Base-by-base conservation (phyloP, 345 rosid genomes). In the Firmiana major region DNA sequence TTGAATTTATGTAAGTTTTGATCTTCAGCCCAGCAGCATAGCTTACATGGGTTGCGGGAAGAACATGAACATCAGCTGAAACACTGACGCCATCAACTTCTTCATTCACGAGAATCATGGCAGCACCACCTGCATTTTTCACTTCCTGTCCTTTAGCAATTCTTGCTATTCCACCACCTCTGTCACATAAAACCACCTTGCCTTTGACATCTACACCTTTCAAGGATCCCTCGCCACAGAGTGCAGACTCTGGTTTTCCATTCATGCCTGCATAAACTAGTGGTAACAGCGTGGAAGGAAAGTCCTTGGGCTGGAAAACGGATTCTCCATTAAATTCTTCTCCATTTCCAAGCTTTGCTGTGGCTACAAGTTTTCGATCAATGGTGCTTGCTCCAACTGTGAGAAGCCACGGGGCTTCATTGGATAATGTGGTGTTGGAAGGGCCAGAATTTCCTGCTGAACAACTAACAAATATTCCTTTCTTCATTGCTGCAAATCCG, bases 361-460 rank as follows among this genome's bases (percentile, higher is more conserved):
- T 84, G 48, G 88, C 87, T 6, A 78, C 80, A 7, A 90, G 72
- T 57, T 74, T 85, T 72, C 88, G 79, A 26, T 88, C 90, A 24
- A 86, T 16, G 40, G 89, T 84, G 75, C 89, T 88, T 57, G 91
- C 90, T 48, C 93, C 91, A 3, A 88, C 89, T 0, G 87, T 85
- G 24, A 87, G 79, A 55, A 87, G 74, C 93, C 90, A 88, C 9
- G 89, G 91, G 10, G 91, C 89, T 34, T 87, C 88, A 55, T 91
- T 89, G 1, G 84, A 82, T 38, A 87, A 75, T 6, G 90, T 75
- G 49, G 71, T 51, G 2, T 82, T 64, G 64, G 24, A 77, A n/a
- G 90, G 91, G 9, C 91, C 90, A 0, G 81, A 80, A 66, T 89
- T 89, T 22, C 87, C 91, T 0, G 85, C 89, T 26, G 90, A 45